phyloP scores from a whole-genome alignment of 1,284 basidiomycete genomes.

The Cryptococcus maquisensis region DNA sequence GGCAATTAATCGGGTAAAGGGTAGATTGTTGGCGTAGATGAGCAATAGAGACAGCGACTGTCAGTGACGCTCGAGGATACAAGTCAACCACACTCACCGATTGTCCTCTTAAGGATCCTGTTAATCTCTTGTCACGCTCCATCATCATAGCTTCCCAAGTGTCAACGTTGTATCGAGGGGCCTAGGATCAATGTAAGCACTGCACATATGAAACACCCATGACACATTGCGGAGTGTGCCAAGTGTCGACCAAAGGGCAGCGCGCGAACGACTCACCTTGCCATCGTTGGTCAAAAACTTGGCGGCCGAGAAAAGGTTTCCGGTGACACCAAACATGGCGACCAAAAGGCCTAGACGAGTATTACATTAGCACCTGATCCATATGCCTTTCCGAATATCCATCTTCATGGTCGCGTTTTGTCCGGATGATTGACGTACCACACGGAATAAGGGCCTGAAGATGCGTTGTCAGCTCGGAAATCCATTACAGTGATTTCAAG shows the following conservation, averaged over 20 bases:
- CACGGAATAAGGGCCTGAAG: conserved; percentile 79
- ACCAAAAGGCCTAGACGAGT: conserved; percentile 66
- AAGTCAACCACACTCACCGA: conserved; percentile 55
- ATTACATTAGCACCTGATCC: background rate
- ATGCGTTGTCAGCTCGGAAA: background rate
- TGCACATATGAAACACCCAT: background rate
- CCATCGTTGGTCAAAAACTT: conserved; percentile 77
- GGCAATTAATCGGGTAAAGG: background rate
- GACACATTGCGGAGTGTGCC: background rate
- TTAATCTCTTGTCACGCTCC: conserved; percentile 78
- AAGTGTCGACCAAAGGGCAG: background rate
- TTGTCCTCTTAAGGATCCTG: conserved; percentile 82
- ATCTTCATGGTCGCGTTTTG: background rate
- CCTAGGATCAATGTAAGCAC: conserved; percentile 52
- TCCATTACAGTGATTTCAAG: background rate
- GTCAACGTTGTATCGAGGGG: conserved; percentile 76
- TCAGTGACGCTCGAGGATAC: background rate
- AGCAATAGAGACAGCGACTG: background rate
- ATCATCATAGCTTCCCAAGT: conserved; percentile 94
- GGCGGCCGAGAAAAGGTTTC: conserved; percentile 74
- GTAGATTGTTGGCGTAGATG: background rate
- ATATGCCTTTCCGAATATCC: background rate
- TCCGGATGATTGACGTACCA: conserved; percentile 54
- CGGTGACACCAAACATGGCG: conserved; percentile 80
- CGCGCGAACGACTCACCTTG: conserved; percentile 60